These are phyloP conservation scores for Helotiales sp. DNA, from an alignment of 2,329 filamentous ascomycete species.

Conservation along the genomic window DNA sequence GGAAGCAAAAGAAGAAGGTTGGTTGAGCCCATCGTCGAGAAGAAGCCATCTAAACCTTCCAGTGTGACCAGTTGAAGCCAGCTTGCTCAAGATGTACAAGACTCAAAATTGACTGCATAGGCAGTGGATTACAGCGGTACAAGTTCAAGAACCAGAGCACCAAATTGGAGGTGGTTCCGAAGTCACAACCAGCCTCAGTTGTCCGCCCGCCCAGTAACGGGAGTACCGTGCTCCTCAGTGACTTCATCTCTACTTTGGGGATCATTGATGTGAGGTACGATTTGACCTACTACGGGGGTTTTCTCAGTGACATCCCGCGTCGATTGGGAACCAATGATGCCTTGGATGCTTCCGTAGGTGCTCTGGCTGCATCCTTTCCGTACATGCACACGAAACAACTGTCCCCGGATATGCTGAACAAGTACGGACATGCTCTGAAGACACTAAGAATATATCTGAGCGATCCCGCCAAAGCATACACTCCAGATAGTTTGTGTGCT, in stretches of 20 bases:
- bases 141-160: slow-evolving; percentile 1
- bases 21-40: not conserved
- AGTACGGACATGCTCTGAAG: not conserved
- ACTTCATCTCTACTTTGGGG: not conserved
- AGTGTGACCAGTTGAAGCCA: not conserved
- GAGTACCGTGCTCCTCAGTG: not conserved
- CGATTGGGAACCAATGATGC: slow-evolving; percentile 1
- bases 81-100: not conserved
- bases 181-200: not conserved
- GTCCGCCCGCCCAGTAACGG: not conserved
- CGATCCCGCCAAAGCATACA: not conserved
- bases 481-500: not conserved
- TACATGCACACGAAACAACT: not conserved
- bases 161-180: not conserved
- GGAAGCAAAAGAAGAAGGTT: not conserved
- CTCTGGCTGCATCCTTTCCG: not conserved
- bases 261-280: slow-evolving; percentile 1
- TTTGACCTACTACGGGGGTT: not conserved
- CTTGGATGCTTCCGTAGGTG: not conserved
- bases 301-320: not conserved
- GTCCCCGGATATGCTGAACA: not conserved
- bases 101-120: not conserved
- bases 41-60: not conserved
- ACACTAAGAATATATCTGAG: not conserved
- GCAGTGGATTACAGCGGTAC: not conserved